Evolutionary conservation across 371 early-diverging fungal species (phyloP), one percentile per base, ranked within the genome.

Genomic region (Polyrhizophydium stewartii): DNA sequence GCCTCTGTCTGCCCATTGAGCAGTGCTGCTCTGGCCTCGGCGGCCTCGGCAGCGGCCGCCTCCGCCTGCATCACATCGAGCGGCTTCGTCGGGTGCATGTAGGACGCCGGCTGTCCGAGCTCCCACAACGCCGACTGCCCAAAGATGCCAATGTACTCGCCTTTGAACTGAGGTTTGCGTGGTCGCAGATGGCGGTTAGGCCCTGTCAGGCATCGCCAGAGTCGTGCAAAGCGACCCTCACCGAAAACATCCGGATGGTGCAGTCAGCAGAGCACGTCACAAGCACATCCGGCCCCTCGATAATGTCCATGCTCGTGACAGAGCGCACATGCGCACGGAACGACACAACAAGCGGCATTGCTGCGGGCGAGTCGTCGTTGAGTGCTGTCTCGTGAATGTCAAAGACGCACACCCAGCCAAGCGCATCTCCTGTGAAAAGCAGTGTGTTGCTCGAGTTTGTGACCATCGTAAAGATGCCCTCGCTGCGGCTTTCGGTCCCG

Each of bases 141-240:
- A 35, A 77, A 69, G 1, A 72, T 74, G 21, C 80, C 80, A 53
- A 79, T 65, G 56, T 63, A 79, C 24, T 70, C 64, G 10, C 80
- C 76, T 22, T 69, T 27, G 45, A 31, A n/a, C 71, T 63, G 52
- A 19, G 22, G 17, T 50, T 21, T 53, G 12, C 25, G 3, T 30
- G 22, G 25, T 22, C 19, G 13, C 32, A 17, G 30, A 55, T n/a
- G 24, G 49, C 50, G 25, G 25, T 50, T 46, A 27, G 24, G 30
- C 25, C 30, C 9, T 16, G n/a, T 31, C 16, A 21, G 25, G 9
- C 35, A 35, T 13, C 3, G 7, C 7, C 35, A 13, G 35, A 13
- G 3, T 13, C 35, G 35, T 35, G n/a, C n/a, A n/a, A n/a, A n/a
- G n/a, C n/a, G 7, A 35, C 49, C 30, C 62, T 55, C 46, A 72